These are phyloP conservation scores for Penicillium sp. DNA, from an alignment of 2,329 filamentous ascomycete genomes.

Conservation along the genomic window DNA sequence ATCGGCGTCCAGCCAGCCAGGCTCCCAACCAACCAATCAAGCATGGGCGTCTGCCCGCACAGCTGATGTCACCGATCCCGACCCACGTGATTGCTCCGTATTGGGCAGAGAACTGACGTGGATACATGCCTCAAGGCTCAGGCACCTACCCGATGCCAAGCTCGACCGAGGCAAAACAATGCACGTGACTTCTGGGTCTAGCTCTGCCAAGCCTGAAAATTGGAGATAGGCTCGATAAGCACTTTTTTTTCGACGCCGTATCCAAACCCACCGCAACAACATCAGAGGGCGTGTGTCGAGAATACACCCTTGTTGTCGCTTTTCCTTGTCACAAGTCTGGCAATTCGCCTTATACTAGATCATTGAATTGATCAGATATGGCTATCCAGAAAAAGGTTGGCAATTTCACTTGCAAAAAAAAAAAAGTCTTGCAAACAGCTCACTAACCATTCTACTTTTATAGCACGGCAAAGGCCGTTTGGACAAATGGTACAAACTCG, in stretches of 20 bases:
- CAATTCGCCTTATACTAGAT: neutral
- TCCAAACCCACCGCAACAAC: neutral
- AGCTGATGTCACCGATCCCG: conserved; percentile 13
- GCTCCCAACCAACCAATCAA: conserved; percentile 9
- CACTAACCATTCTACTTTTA: conserved; percentile 25
- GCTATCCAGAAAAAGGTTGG: conserved; percentile 88
- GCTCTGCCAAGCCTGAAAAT: conserved; percentile 9
- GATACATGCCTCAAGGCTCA: conserved; percentile 1
- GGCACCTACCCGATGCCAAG: neutral
- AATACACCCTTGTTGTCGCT: neutral
- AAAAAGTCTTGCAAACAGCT: neutral
- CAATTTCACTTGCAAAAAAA: neutral
- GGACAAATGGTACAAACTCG: conserved; percentile 98
- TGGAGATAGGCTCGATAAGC: conserved; percentile 10
- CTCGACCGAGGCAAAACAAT: neutral
- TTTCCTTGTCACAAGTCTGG: neutral
- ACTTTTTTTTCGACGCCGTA: conserved; percentile 8
- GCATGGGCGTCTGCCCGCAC: neutral
- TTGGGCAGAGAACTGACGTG: neutral
- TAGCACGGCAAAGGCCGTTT: conserved; percentile 92
- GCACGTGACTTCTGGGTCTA: conserved; percentile 1
- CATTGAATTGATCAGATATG: conserved; percentile 52
- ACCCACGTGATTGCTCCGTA: conserved; percentile 10
- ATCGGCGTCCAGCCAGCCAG: too few species aligned
- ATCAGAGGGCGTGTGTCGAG: too few species aligned